Percentiles rank a stretch among this genome's conserved stretches.
Conservation (phyloP, 2,329 filamentous ascomycete species). For the Juglanconis juglandina region DNA sequence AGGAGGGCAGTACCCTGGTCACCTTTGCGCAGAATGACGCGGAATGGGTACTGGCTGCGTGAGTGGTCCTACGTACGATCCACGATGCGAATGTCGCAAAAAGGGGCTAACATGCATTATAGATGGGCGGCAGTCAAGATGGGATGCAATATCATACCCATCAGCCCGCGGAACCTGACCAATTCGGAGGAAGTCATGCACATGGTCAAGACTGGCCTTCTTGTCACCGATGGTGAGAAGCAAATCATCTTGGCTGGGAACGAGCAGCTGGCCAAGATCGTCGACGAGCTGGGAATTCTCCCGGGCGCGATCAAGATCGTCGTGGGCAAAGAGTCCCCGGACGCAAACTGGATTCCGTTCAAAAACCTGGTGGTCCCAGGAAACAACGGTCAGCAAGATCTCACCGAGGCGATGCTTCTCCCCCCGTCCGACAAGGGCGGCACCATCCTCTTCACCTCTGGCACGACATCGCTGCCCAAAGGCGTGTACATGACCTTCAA, state of each 20-base stretch:
- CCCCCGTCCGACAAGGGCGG: neutral
- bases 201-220: conserved; percentile 5
- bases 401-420: neutral
- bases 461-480: conserved; percentile 9
- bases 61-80: neutral
- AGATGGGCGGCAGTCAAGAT: neutral
- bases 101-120: too few relatives aligned
- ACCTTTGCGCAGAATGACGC: conserved; percentile 5
- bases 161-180: conserved; percentile 6
- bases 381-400: neutral
- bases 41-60: conserved; percentile 1
- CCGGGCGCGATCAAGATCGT: neutral
- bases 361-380: neutral
- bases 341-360: neutral
- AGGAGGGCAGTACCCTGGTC: neutral
- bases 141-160: neutral
- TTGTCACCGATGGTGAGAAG: neutral
- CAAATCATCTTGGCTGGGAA: neutral
- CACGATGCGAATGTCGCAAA: too few relatives aligned
- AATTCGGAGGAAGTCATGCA: conserved; percentile 10
- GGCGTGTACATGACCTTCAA: neutral
- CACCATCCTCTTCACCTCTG: conserved; percentile 3
- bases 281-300: neutral
- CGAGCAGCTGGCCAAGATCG: conserved; percentile 6
- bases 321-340: neutral